Conservation (phyloP, 352 stramenopile species). For the Globisporangium cederbergense region DNA sequence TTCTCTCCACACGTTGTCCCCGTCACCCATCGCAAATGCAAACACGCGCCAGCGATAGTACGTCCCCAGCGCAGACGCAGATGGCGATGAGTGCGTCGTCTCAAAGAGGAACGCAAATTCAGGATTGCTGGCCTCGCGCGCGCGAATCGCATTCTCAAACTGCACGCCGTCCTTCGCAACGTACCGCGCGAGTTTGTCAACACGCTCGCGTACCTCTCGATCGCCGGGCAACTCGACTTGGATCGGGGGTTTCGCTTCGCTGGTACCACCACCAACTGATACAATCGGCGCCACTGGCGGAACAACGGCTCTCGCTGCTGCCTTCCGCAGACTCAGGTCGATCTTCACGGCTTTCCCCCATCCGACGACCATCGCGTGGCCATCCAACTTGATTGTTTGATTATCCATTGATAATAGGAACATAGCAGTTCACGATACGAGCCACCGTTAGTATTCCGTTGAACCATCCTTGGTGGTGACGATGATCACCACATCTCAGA, state of each 20-base stretch:
- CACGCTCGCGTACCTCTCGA: slow-evolving; percentile 17
- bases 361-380: slow-evolving; percentile 69
- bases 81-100: slow-evolving; percentile 10
- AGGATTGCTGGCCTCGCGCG: slow-evolving; percentile 31
- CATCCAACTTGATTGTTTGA: slow-evolving; percentile 45
- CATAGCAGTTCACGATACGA: slow-evolving; percentile 16
- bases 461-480: background rate
- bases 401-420: background rate
- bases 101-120: slow-evolving; percentile 59
- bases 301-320: slow-evolving; percentile 16
- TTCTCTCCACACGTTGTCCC: slow-evolving; percentile 38
- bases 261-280: background rate
- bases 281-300: slow-evolving; percentile 4
- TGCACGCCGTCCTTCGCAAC: slow-evolving; percentile 60
- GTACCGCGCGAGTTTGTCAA: slow-evolving; percentile 59
- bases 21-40: slow-evolving; percentile 67
- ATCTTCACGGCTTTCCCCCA: slow-evolving; percentile 85
- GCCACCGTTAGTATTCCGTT: slow-evolving; percentile 7
- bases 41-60: slow-evolving; percentile 82
- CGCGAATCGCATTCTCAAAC: slow-evolving; percentile 62
- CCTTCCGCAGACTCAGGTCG: slow-evolving; percentile 25
- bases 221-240: slow-evolving; percentile 37
- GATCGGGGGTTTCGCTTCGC: slow-evolving; percentile 23
- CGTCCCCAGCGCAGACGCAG: slow-evolving; percentile 19
- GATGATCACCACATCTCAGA: background rate